Evolutionary conservation across 2,329 filamentous ascomycete species (phyloP).

Genomic region (Colletotrichum lindemuthianum): DNA sequence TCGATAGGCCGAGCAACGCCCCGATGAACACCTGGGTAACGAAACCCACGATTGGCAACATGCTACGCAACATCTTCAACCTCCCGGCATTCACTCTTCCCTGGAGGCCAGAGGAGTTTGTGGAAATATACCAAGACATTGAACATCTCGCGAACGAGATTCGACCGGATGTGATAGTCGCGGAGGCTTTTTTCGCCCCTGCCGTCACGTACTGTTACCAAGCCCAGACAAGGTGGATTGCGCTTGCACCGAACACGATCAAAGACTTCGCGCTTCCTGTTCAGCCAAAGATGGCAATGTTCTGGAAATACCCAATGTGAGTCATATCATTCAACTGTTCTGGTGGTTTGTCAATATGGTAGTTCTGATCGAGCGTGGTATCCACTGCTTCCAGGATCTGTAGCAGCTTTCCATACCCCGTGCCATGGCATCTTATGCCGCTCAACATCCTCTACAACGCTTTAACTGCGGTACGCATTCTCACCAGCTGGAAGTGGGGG

Average conservation of each 20-base stretch:
- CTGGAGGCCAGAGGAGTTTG: conserved; percentile 46
- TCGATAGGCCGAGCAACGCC: neutral
- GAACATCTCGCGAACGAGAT: conserved; percentile 49
- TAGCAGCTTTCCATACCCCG: conserved; percentile 37
- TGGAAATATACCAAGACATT: conserved; percentile 50
- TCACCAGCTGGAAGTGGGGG: neutral
- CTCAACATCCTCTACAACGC: conserved; percentile 1
- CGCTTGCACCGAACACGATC: conserved; percentile 57
- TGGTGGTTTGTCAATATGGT: neutral
- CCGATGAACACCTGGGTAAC: neutral
- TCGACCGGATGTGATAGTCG: conserved; percentile 51
- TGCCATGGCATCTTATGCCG: conserved; percentile 2
- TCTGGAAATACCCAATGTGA: conserved; percentile 26
- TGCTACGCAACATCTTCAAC: neutral
- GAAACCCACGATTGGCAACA: conserved; percentile 5
- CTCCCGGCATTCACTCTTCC: conserved; percentile 4
- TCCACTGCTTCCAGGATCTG: neutral
- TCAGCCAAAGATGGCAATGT: neutral
- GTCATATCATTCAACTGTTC: neutral
- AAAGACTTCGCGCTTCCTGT: conserved; percentile 45
- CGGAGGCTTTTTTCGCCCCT: conserved; percentile 56
- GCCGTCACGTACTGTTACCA: conserved; percentile 54
- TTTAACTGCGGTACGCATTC: neutral
- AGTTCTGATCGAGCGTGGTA: conserved; percentile 1
- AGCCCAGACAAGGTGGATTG: conserved; percentile 44